Evolutionary conservation across 139 green algal genomes (phyloP), one percentile per base, ranked within the genome.

Genomic region (Edaphochlamys debaryana): DNA sequence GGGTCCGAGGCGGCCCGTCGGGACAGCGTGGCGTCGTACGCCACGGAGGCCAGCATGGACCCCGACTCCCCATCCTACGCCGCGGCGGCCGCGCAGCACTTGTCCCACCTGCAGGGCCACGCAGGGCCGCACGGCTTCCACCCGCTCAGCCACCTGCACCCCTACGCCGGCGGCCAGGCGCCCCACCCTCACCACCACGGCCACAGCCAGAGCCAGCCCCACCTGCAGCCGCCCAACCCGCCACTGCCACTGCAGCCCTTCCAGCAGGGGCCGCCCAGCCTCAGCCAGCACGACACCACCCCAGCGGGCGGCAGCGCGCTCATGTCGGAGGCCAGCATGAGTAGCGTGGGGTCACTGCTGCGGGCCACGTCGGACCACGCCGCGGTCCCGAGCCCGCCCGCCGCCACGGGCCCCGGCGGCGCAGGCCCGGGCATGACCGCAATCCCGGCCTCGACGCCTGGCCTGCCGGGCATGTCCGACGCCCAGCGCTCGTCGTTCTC

Each of bases 21-120:
- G 1, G 76, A 68, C 62, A 82, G 76, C 64, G 45, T 82, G 3
- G 76, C 63, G 6, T 82, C 76, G 1, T 82, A 73, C 32, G 63
- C 76, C 7, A 82, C 76, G 2, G 76, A 82, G 3, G 32, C 32
- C 19, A 67, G 42, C 63, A 52, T 66, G 29, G 76, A 82, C 42
- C 76, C 76, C 3, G 76, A 82, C 22, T 82, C 76, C 32, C 76
- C 76, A 0, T 82, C 76, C 3, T 81, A 42, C 17, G 62, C 23
- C 8, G 22, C 6, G 13, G 69, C 42, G 54, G 74, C 38, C 23
- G 58, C 56, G 52, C 72, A 19, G 72, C 58, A 36, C 27, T 9
- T 36, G 58, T 29, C 2, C 27, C 58, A 66, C 27, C 58, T 9
- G 58, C 58, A 66, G 58, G 6, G 50, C 32, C 63, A 38, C n/a